Base-by-base conservation (phyloP, 2,329 filamentous ascomycete species). In the Colletotrichum zoysiae region DNA sequence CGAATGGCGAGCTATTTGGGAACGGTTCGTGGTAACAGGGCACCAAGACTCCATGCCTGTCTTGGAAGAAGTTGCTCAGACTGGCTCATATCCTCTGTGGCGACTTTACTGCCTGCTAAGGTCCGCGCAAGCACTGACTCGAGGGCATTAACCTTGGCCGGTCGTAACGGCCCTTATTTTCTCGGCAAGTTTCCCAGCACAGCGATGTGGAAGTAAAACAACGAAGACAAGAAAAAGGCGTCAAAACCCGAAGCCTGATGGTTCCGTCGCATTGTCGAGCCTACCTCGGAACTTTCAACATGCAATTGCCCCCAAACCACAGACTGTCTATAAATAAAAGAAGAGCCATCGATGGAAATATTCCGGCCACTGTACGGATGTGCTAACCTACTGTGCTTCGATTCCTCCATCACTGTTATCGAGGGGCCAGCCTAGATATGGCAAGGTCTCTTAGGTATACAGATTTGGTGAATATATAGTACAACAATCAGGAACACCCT, bases 251-350 rank as follows among this genome's bases (percentile, higher is more conserved):
- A 6, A 20, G 1, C 12, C 46, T 48, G 20, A 4, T 9, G 8
- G 5, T 4, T n/a, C 20, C 44, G 20, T 12, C 3, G 8, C 9
- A 2, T 11, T 48, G 8, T n/a, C 46, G 7, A 48, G n/a, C 2
- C 20, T 18, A 4, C n/a, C 2, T 48, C 20, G 1, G 2, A n/a
- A 11, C 3, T 11, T n/a, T 4, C 2, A 48, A 12, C 40, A 48
- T n/a, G 20, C 8, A 1, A 8, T 12, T n/a, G 8, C 18, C 5
- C 20, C 6, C 1, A 23, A 5, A 2, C n/a, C 12, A n/a, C 20
- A 48, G 8, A 48, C 20, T n/a, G 46, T 48, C 8, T 9, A 9
- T n/a, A 5, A 42, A 11, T 5, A 12, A 11, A 5, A n/a, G 46
- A 48, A 5, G 20, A 12, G 46, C 11, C 8, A 4, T 5, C 20